Evolutionary conservation across 2,329 filamentous ascomycete species (phyloP), one percentile per base, ranked within the genome.

Genomic region (Sarocladium brachiariae): DNA sequence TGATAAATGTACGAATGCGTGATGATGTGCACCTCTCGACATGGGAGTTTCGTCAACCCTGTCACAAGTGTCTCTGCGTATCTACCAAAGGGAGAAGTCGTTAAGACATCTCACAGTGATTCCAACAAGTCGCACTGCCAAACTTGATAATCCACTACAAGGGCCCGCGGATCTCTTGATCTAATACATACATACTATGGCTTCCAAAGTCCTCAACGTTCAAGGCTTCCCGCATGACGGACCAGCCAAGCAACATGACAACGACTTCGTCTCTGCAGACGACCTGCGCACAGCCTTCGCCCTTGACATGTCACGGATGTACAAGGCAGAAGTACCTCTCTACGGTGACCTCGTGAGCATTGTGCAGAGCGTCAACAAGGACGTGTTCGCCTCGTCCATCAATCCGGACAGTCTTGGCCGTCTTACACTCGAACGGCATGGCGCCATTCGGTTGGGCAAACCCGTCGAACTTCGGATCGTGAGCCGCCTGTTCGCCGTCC

Each of bases 401-500:
- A 47, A 47, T 25, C 33, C 43, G 5, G 16, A 47, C 27, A 41
- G 11, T 14, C 24, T 43, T 5, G 35, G 43, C 10, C 31, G 35
- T 18, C 23, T 50, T 11, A 49, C 41, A 18, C 34, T 63, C 2
- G 61, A 63, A 31, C 56, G 65, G 19, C 73, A 76, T 50, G 74
- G 73, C 4, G 74, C 74, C 16, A 74, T 77, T 25, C 64, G 73
- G 0, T 64, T 76, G 2, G 73, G 73, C 3, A 74, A 69, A 0
- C 48, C 63, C 0, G 50, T 65, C 7, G 74, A 77, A 52, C 59
- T 76, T 13, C 59, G 58, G n/a, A 70, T 62, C 1, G 65, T 75
- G 37, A 53, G 63, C 3, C 66, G 72, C 19, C 60, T 77, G 46
- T 76, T 77, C 52, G 63, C 63, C 1, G 50, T 76, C 7, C 60